Evolutionary conservation across 2,329 filamentous ascomycete genomes (phyloP), one percentile per base, ranked within the genome.

Genomic region (Pseudogymnoascus sp.): DNA sequence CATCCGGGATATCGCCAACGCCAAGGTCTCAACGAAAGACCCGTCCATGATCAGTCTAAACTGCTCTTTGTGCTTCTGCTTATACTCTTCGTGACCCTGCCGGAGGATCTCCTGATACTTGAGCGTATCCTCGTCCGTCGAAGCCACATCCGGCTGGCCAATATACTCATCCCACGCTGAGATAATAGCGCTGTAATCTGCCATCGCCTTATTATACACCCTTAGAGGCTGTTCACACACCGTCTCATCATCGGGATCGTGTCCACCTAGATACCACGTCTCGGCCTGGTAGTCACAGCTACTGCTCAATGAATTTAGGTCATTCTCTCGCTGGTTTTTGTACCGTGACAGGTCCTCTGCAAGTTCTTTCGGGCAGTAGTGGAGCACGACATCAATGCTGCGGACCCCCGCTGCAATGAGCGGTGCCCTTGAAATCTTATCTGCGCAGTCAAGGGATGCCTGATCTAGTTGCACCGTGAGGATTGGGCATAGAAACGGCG

Each of bases 1-100:
- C 37, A 61, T 61, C 38, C 35, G 59, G 35, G 59, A 61, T 25
- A 61, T 61, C 38, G 38, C 37, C n/a, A 7, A 61, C 7, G 59
- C 23, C 11, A 61, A 5, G 8, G 11, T 61, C 3, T 33, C 7
- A 61, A 61, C 37, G 23, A 61, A 61, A 18, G 59, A 33, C 7
- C 59, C 38, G 18, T 61, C 35, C 4, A 5, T 45, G 21, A 61
- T 61, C 7, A 61, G 35, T 23, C 33, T 21, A 31, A 33, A 4
- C 12, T 49, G 21, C 14, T 49, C 43, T 12, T 49, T 12, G 21
- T 49, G 43, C 43, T 49, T 49, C 3, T 11, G 43, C 6, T 5
- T 12, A 49, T 25, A 49, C 12, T 28, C 43, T 49, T n/a, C 21
- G 23, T 25, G 21, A 12, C 21, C 21, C 14, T 45, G 18, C 18